These are phyloP conservation scores for Cercospora citrullina DNA, from an alignment of 2,329 filamentous ascomycete species.

Conservation along the genomic window DNA sequence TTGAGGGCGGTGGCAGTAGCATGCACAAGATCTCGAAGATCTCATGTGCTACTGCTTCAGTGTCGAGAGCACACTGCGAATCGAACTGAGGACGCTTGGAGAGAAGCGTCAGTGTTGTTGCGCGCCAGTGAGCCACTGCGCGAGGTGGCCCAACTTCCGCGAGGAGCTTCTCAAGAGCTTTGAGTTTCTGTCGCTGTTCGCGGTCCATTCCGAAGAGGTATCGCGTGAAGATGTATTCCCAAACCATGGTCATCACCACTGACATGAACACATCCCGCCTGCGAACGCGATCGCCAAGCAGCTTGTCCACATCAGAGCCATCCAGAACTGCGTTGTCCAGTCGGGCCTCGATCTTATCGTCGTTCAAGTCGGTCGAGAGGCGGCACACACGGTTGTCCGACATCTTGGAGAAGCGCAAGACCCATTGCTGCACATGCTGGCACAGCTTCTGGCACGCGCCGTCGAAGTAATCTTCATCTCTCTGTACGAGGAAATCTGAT, in stretches of 20 bases:
- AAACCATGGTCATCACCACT: slow-evolving; percentile 98
- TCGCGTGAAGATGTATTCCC: slow-evolving; percentile 96
- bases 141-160: slow-evolving; percentile 80
- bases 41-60: slow-evolving; percentile 91
- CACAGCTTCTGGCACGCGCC: slow-evolving; percentile 91
- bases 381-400: slow-evolving; percentile 89
- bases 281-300: slow-evolving; percentile 82
- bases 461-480: slow-evolving; percentile 94
- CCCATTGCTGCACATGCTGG: slow-evolving; percentile 96
- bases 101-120: slow-evolving; percentile 87
- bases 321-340: slow-evolving; percentile 94
- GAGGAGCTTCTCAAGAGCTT: slow-evolving; percentile 88
- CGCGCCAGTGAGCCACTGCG: slow-evolving; percentile 96
- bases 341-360: slow-evolving; percentile 90
- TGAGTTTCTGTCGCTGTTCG: slow-evolving; percentile 96
- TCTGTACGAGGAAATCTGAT: slow-evolving; percentile 75
- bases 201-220: slow-evolving; percentile 99
- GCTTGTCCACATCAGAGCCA: slow-evolving; percentile 85
- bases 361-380: slow-evolving; percentile 76
- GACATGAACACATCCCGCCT: slow-evolving; percentile 97
- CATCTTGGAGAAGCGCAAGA: slow-evolving; percentile 95
- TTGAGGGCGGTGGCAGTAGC: slow-evolving; percentile 81
- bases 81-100: slow-evolving; percentile 77
- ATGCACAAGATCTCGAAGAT: slow-evolving; percentile 80
- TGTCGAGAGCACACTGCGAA: slow-evolving; percentile 81